Base-by-base conservation (phyloP, 371 early-diverging fungal species). In the Catenaria anguillulae region DNA sequence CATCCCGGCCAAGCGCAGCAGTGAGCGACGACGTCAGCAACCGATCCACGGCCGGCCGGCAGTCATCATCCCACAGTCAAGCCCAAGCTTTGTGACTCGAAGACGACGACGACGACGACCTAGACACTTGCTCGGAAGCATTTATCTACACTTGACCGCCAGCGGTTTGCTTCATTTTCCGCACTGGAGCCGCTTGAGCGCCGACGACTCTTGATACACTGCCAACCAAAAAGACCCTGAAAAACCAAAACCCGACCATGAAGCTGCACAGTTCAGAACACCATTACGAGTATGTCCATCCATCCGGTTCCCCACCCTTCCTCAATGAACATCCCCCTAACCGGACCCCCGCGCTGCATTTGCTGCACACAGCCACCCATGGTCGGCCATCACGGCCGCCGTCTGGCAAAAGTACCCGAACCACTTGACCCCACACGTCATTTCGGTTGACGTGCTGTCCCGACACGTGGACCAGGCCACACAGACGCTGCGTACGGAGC, bases 401-500 rank as follows among this genome's bases (percentile, higher is more conserved):
- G 85, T 89, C 71, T 97, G 91, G 91, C 81, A 84, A 70, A 97
- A 97, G 75, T 97, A 97, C 74, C 97, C 97, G 12, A 97, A 97
- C 71, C 89, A 88, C 43, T 77, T 84, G 50, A 84, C 89, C 37
- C 80, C 86, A 59, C 97, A 97, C 65, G 96, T 97, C 56, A 69
- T 87, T 46, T 85, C 87, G 64, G 92, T 93, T 35, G 97, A 95
- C 74, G 82, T 89, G 33, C 78, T 95, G 58, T 75, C 84, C 63
- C 79, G 92, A 43, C 70, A 72, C 6, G 77, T 97, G 24, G 88
- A 91, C 69, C 85, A 89, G 19, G 76, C 75, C 33, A 88, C 90
- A 0, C 92, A 93, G 61, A 67, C 90, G 37, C 77, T 97, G 35
- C 80, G 77, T 56, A 90, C 95, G 0, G 92, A 93, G 76, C 81